These are phyloP conservation scores for Backusella liffmaniae DNA, from an alignment of 192 early-diverging fungal species.

Conservation along the genomic window DNA sequence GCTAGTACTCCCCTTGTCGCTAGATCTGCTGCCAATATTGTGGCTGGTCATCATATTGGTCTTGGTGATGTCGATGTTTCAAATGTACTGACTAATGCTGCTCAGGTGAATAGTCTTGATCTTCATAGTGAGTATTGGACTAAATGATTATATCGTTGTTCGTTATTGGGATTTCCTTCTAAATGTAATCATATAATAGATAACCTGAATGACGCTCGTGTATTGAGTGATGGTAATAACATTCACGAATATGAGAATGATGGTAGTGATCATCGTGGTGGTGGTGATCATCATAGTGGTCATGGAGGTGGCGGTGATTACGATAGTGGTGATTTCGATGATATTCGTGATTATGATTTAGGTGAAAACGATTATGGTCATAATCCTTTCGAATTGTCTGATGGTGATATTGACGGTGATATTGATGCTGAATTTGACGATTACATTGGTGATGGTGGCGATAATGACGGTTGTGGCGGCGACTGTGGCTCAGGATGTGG, in stretches of 20 bases:
- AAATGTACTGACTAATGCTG: neutral
- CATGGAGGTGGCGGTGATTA: neutral
- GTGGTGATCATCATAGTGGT: too few species aligned
- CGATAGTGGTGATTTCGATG: neutral
- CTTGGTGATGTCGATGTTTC: neutral
- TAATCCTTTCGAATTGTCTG: neutral
- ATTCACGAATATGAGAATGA: neutral
- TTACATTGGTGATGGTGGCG: neutral
- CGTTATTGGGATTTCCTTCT: neutral
- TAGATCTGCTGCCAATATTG: neutral
- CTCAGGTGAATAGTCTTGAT: neutral
- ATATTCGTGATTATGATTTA: neutral
- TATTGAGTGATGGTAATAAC: neutral
- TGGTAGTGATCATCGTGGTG: too few species aligned
- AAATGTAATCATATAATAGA: neutral
- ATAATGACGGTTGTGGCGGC: neutral
- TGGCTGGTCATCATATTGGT: neutral
- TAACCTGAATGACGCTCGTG: too few species aligned
- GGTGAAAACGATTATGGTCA: neutral
- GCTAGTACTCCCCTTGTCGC: neutral
- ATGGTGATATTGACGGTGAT: neutral
- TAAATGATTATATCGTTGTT: neutral
- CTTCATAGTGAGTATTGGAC: neutral
- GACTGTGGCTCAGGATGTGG: neutral
- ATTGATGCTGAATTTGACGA: neutral